These are phyloP conservation scores for Eucalyptus erythrocorys DNA, from an alignment of 345 rosid genomes.

Conservation along the genomic window DNA sequence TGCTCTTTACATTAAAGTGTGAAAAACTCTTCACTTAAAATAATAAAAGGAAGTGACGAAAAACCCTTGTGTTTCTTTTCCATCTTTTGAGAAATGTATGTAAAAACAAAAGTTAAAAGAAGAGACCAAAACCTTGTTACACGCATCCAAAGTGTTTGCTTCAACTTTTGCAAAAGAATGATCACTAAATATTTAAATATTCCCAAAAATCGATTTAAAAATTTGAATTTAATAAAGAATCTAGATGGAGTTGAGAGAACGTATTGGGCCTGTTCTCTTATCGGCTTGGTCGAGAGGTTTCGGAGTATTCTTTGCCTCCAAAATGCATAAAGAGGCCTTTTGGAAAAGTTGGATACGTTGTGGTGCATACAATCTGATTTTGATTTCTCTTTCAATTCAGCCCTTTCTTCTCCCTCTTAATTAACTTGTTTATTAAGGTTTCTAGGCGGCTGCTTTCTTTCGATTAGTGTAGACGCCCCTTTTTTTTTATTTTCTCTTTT, in stretches of 20 bases:
- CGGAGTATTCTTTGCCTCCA: slow-evolving; percentile 23
- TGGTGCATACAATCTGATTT: not conserved
- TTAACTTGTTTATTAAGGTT: not conserved
- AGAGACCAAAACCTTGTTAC: slow-evolving; percentile 56
- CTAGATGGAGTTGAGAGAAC: not conserved
- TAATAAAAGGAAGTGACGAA: not conserved
- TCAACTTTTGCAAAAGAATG: slow-evolving; percentile 38
- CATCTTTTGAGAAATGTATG: not conserved
- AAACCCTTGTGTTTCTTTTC: not conserved
- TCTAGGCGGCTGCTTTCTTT: not conserved
- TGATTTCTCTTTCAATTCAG: not conserved
- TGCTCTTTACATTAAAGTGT: not conserved
- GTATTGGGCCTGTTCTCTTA: not conserved
- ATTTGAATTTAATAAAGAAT: not conserved
- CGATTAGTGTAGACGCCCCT: not conserved
- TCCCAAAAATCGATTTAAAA: not conserved
- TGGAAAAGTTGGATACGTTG: not conserved
- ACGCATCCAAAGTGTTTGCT: slow-evolving; percentile 26
- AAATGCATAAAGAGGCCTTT: not conserved
- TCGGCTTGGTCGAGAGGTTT: not conserved
- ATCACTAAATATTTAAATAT: not conserved
- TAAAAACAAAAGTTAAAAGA: slow-evolving; percentile 19
- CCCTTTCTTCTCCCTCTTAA: not conserved
- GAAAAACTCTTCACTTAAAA: not conserved
- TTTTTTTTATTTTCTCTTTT: not conserved